These are phyloP conservation scores for Lasiosphaeria ovina DNA, from an alignment of 495 filamentous ascomycete genomes.

Conservation along the genomic window DNA sequence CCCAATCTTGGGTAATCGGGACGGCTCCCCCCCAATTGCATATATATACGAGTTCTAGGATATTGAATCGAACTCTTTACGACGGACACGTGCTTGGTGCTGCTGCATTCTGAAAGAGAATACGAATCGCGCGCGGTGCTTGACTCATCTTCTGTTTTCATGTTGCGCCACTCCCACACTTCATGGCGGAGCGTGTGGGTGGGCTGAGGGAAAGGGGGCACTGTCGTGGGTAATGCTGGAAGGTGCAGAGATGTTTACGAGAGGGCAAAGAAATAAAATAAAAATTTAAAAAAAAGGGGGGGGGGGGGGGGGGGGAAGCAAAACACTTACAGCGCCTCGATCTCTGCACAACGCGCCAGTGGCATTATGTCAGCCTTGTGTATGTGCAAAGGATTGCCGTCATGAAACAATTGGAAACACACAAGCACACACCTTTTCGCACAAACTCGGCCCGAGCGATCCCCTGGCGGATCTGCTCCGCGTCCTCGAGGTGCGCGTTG, in stretches of 20 bases:
- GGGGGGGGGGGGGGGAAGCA: not conserved
- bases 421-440: constrained; percentile 65
- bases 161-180: too few relatives aligned
- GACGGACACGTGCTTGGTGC: too few relatives aligned
- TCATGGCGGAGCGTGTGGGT: too few relatives aligned
- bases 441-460: constrained; percentile 82
- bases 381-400: not conserved
- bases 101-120: too few relatives aligned
- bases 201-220: not conserved
- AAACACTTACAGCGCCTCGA: constrained; percentile 80
- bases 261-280: not conserved
- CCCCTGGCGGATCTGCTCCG: constrained; percentile 69
- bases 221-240: too few relatives aligned
- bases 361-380: not conserved
- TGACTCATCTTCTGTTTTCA: too few relatives aligned
- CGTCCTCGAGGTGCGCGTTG: constrained; percentile 66
- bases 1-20: not conserved
- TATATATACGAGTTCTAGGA: not conserved
- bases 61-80: too few relatives aligned
- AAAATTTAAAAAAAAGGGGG: not conserved
- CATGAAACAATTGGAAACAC: not conserved
- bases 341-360: constrained; percentile 50
- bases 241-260: not conserved
- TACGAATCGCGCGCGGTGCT: too few relatives aligned
- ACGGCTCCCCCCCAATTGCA: not conserved